phyloP scores from a whole-genome alignment of 1,284 basidiomycete genomes.

The Heimioporus punctisporus region DNA sequence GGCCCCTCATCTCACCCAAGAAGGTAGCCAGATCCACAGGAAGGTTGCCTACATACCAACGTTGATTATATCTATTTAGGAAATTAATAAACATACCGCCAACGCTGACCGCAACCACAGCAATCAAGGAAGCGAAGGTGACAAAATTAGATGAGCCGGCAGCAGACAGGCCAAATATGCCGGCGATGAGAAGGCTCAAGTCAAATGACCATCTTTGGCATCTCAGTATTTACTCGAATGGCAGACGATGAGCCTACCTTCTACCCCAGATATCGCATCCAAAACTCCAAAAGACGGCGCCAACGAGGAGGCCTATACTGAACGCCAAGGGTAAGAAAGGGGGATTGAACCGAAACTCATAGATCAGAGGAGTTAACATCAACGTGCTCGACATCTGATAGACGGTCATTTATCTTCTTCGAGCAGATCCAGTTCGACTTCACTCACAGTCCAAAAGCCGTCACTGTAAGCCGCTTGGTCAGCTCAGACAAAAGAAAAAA shows the following conservation, averaged over 20 bases:
- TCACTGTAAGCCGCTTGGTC: conserved; percentile 37
- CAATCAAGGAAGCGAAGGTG: conserved; percentile 46
- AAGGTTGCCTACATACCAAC: conserved; percentile 45
- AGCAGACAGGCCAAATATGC: conserved; percentile 54
- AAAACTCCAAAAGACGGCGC: conserved; percentile 67
- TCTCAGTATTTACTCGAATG: not conserved
- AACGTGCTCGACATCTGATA: conserved; percentile 51
- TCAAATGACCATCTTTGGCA: conserved; percentile 57
- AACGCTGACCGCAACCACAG: conserved; percentile 47
- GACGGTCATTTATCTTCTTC: not conserved
- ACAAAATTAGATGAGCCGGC: conserved; percentile 46
- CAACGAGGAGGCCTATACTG: conserved; percentile 64
- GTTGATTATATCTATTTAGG: not conserved
- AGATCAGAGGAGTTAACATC: conserved; percentile 56
- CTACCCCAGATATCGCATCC: conserved; percentile 70
- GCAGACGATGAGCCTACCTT: conserved; percentile 34
- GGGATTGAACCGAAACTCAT: conserved; percentile 56
- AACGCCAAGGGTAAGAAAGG: conserved; percentile 61
- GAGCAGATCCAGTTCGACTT: not conserved
- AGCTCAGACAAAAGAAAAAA: not conserved
- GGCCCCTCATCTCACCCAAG: conserved; percentile 42
- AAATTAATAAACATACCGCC: conserved; percentile 36
- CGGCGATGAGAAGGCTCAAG: conserved; percentile 59
- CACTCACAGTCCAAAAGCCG: conserved; percentile 49
- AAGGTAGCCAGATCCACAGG: conserved; percentile 70